Percentiles rank a stretch among this genome's conserved stretches.
phyloP scores from a whole-genome alignment of 768 basidiomycete genomes.

The Suillus americanus region DNA sequence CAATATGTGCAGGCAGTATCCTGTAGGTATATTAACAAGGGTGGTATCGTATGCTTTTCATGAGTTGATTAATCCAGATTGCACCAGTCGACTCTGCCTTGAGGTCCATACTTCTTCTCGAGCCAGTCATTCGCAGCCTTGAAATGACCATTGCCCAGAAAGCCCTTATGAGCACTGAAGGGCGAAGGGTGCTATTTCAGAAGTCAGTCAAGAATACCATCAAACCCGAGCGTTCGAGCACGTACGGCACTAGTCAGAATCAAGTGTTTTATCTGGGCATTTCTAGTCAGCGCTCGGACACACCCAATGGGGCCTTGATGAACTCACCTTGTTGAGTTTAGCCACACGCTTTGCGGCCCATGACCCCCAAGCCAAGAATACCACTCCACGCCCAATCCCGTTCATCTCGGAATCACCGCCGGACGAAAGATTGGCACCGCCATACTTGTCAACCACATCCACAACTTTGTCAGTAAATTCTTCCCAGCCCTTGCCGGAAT shows the following conservation, averaged over 20 bases:
- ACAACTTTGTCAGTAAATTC: constrained; percentile 83
- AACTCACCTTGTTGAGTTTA: constrained; percentile 66
- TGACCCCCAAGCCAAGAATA: constrained; percentile 90
- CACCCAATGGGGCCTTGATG: constrained; percentile 6
- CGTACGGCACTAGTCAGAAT: constrained; percentile 75
- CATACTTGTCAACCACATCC: constrained; percentile 73
- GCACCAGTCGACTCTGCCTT: constrained; percentile 76
- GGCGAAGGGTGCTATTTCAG: constrained; percentile 79
- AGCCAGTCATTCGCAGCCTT: constrained; percentile 87
- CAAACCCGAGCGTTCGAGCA: constrained; percentile 17
- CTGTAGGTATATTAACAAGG: constrained; percentile 25
- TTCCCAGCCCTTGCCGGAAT: constrained; percentile 89
- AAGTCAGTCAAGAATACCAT: constrained; percentile 27
- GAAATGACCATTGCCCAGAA: constrained; percentile 90
- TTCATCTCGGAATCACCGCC: constrained; percentile 33
- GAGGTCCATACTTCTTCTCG: constrained; percentile 69
- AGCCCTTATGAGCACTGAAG: constrained; percentile 72
- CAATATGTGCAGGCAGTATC: constrained; percentile 20
- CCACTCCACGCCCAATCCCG: constrained; percentile 71
- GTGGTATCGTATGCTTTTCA: constrained; percentile 17
- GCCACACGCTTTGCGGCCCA: constrained; percentile 84
- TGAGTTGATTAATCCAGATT: constrained; percentile 29
- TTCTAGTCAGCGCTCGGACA: background rate
- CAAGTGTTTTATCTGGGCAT: constrained; percentile 68
- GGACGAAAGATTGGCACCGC: constrained; percentile 62